Percentiles rank a stretch among this genome's conserved stretches.
phyloP scores from a whole-genome alignment of 192 early-diverging fungal species.

The Bifiguratus adelaidae region DNA sequence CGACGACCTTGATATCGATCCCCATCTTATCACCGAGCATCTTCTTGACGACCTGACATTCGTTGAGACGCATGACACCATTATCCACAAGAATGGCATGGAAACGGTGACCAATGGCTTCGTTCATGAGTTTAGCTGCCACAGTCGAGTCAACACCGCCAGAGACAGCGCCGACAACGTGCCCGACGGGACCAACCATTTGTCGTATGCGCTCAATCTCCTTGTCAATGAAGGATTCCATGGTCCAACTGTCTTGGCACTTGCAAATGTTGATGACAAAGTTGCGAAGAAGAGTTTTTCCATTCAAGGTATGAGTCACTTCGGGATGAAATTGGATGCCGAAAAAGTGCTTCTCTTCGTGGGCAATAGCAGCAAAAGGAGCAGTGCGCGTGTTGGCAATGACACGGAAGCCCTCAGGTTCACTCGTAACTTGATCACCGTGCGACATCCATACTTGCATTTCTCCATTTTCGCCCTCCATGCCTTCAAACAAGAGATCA shows the following conservation, averaged over 20 bases:
- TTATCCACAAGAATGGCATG: conserved; percentile 98
- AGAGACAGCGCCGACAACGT: conserved; percentile 94
- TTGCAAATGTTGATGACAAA: conserved; percentile 89
- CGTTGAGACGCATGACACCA: conserved; percentile 97
- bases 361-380: conserved; percentile 82
- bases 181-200: conserved; percentile 83
- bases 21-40: conserved; percentile 81
- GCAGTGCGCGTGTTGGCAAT: conserved; percentile 83
- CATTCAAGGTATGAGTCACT: conserved; percentile 92
- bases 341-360: conserved; percentile 71
- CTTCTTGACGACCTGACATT: conserved; percentile 79
- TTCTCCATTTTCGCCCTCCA: conserved; percentile 49
- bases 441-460: conserved; percentile 95
- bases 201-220: conserved; percentile 89
- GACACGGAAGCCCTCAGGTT: conserved; percentile 72
- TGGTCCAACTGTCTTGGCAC: conserved; percentile 85
- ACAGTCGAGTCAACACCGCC: conserved; percentile 97
- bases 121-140: conserved; percentile 92
- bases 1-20: conserved; percentile 91
- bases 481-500: conserved; percentile 59
- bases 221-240: conserved; percentile 96
- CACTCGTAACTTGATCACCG: conserved; percentile 83
- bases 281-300: conserved; percentile 77
- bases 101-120: conserved; percentile 97
- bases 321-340: conserved; percentile 99